Conservation (phyloP, 1,284 basidiomycete genomes). For the Hemileia vastatrix region DNA sequence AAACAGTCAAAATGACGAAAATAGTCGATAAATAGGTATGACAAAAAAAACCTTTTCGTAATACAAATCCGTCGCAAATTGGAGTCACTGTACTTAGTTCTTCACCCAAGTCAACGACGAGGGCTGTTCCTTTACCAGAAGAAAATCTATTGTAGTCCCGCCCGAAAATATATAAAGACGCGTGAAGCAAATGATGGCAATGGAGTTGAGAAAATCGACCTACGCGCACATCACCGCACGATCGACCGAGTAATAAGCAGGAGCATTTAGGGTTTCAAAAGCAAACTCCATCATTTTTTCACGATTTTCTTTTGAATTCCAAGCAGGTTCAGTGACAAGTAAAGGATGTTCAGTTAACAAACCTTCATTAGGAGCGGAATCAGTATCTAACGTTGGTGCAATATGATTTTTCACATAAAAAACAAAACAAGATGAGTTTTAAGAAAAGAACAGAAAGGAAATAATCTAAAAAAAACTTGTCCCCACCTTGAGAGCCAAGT, state of each 20-base stretch:
- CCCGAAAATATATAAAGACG: not conserved
- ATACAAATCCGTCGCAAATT: slow-evolving; percentile 93
- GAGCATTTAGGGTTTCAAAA: slow-evolving; percentile 89
- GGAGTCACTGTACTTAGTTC: slow-evolving; percentile 82
- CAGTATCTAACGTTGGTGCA: too few species aligned
- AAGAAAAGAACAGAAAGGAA: too few species aligned
- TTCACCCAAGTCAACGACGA: slow-evolving; percentile 88
- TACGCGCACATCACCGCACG: slow-evolving; percentile 89
- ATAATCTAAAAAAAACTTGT: too few species aligned
- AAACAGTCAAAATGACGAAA: not conserved
- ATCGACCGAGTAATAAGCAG: slow-evolving; percentile 95
- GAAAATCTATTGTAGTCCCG: slow-evolving; percentile 59
- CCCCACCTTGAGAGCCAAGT: slow-evolving; percentile 8
- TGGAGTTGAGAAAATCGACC: slow-evolving; percentile 41
- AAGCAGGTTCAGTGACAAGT: slow-evolving; percentile 87
- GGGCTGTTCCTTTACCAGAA: slow-evolving; percentile 86
- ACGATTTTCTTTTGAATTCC: slow-evolving; percentile 81
- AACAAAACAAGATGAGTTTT: too few species aligned
- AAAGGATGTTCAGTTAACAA: slow-evolving; percentile 68
- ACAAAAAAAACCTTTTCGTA: slow-evolving; percentile 67
- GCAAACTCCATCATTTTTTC: slow-evolving; percentile 92
- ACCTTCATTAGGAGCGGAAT: too few species aligned
- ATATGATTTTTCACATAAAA: too few species aligned
- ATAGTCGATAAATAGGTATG: not conserved
- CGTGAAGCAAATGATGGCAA: not conserved